Evolutionary conservation across 352 stramenopile genomes (phyloP).

Genomic region (Phytophthora parvispora): DNA sequence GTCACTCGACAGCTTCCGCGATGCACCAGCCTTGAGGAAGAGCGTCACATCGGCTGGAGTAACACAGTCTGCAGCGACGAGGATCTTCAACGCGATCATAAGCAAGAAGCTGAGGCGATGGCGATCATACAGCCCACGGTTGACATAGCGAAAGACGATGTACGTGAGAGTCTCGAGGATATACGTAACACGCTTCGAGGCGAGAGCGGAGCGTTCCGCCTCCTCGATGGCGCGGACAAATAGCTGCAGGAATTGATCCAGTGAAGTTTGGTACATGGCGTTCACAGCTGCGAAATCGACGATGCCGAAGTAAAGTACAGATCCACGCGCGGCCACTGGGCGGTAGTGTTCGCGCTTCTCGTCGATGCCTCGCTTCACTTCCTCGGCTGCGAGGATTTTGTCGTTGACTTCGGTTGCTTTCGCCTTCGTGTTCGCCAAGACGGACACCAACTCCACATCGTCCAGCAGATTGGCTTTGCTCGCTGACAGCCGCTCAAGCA

Average conservation of each 20-base stretch:
- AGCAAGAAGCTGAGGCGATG: constrained; percentile 84
- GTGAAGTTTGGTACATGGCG: constrained; percentile 92
- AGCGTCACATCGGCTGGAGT: constrained; percentile 67
- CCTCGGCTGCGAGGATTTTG: constrained; percentile 89
- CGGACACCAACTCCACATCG: constrained; percentile 87
- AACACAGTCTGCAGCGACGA: constrained; percentile 71
- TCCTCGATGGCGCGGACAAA: constrained; percentile 89
- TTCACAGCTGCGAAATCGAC: constrained; percentile 92
- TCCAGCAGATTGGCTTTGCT: constrained; percentile 92
- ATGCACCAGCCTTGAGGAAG: constrained; percentile 78
- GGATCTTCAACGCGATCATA: constrained; percentile 81
- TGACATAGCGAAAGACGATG: constrained; percentile 79
- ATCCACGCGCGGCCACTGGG: constrained; percentile 87
- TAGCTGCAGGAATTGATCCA: constrained; percentile 92
- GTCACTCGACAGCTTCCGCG: constrained; percentile 66
- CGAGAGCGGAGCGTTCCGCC: constrained; percentile 79
- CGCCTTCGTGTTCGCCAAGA: constrained; percentile 91
- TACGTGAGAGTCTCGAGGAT: constrained; percentile 93
- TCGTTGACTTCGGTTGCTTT: constrained; percentile 93
- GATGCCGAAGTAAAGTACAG: constrained; percentile 92
- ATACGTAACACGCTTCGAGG: constrained; percentile 89
- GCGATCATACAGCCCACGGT: constrained; percentile 79
- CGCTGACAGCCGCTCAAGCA: constrained; percentile 89
- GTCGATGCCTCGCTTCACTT: constrained; percentile 91
- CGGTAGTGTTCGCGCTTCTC: constrained; percentile 94